Evolutionary conservation across 169 alveolate species (phyloP).

Genomic region (Eimeria mitis): DNA sequence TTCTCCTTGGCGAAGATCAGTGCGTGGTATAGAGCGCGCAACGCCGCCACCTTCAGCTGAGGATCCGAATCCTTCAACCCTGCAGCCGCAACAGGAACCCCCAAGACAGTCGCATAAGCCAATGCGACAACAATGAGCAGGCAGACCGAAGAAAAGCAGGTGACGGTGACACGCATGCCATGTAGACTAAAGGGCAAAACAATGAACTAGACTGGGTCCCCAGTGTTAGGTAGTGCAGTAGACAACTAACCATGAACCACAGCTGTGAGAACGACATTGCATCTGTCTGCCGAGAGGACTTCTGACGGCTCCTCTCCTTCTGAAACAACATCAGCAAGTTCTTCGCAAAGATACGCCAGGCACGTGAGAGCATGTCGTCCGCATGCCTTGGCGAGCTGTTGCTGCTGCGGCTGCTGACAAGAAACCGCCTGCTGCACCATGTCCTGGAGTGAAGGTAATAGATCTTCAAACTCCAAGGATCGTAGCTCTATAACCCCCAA

Average conservation of each 20-base stretch:
- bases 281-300: slow-evolving; percentile 82
- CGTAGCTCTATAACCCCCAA: slow-evolving; percentile 87
- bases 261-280: slow-evolving; percentile 87
- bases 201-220: background rate
- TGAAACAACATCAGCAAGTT: slow-evolving; percentile 83
- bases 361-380: slow-evolving; percentile 85
- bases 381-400: slow-evolving; percentile 77
- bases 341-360: slow-evolving; percentile 87
- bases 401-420: slow-evolving; percentile 73
- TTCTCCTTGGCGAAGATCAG: slow-evolving; percentile 80
- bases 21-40: slow-evolving; percentile 86
- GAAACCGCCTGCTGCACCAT: slow-evolving; percentile 79
- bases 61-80: slow-evolving; percentile 85
- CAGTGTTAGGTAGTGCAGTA: background rate
- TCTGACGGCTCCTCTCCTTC: slow-evolving; percentile 84
- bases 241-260: slow-evolving; percentile 82
- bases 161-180: background rate
- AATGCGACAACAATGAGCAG: background rate
- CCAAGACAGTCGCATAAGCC: background rate
- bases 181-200: background rate
- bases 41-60: slow-evolving; percentile 86
- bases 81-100: background rate
- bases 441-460: slow-evolving; percentile 83
- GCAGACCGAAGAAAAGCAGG: too few relatives aligned
- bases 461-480: slow-evolving; percentile 85